Percentiles rank a stretch among this genome's conserved stretches.
Conservation (phyloP, 2,329 filamentous ascomycete genomes). For the Phialophora chinensis region DNA sequence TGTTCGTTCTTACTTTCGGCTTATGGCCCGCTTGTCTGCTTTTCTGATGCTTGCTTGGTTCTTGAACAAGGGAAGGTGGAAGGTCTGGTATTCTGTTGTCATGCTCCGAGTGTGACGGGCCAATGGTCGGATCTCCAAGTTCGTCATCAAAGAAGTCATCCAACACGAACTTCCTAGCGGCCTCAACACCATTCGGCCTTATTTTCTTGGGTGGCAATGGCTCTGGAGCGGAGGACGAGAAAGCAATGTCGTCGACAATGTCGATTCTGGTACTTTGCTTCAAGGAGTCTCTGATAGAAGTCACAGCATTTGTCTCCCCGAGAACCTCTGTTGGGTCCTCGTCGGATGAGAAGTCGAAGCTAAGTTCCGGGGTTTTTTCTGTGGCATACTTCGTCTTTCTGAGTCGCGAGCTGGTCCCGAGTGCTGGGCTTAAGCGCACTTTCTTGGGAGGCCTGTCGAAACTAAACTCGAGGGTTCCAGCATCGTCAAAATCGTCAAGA, state of each 20-base stretch:
- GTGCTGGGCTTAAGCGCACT: conserved; percentile 37
- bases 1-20: conserved; percentile 23
- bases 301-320: not conserved
- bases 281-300: not conserved
- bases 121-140: conserved; percentile 38
- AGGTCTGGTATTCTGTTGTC: conserved; percentile 51
- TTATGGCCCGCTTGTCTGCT: not conserved
- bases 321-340: conserved; percentile 13
- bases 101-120: conserved; percentile 39
- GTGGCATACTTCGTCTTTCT: not conserved
- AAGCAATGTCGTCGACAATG: conserved; percentile 49
- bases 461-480: not conserved
- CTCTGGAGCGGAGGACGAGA: conserved; percentile 50
- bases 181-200: not conserved
- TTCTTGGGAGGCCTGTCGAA: not conserved
- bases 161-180: conserved; percentile 34
- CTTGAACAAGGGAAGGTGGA: conserved; percentile 44
- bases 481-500: not conserved
- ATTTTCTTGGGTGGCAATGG: conserved; percentile 24
- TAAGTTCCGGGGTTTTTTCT: not conserved
- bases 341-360: conserved; percentile 35
- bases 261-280: not conserved
- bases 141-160: conserved; percentile 47
- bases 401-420: not conserved
- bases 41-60: conserved; percentile 27